phyloP scores from a whole-genome alignment of 306 rosid genomes.

The Inga leiocalycina region DNA sequence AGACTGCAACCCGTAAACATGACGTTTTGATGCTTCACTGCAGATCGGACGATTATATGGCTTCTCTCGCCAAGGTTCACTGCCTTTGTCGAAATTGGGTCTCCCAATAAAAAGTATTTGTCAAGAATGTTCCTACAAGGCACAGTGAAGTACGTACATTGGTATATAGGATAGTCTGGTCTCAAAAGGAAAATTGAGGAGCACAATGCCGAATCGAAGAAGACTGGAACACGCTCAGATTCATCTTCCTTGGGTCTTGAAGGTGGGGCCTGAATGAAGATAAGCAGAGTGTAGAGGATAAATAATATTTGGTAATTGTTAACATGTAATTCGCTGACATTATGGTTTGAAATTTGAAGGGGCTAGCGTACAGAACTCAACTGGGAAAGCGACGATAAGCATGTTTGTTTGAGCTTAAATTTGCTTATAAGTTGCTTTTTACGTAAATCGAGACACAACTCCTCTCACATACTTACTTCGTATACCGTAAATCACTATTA shows the following conservation, averaged over 20 bases:
- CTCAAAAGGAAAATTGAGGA: neutral
- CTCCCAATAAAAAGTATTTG: conserved; percentile 30
- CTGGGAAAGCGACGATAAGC: neutral
- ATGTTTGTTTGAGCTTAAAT: no score
- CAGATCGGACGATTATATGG: conserved; percentile 96
- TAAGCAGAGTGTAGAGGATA: neutral
- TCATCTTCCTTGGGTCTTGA: neutral
- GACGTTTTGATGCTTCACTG: conserved; percentile 30
- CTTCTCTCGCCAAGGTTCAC: conserved; percentile 86
- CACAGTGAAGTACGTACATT: conserved; percentile 10
- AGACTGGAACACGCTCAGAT: neutral
- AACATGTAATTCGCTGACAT: neutral
- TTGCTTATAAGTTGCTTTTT: no score
- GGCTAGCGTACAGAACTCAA: neutral
- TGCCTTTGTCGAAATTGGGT: conserved; percentile 78
- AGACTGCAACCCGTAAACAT: conserved; percentile 25
- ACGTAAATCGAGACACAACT: no score
- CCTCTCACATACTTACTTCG: no score
- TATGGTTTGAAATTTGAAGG: neutral
- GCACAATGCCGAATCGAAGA: neutral
- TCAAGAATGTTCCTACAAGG: neutral
- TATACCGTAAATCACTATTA: no score
- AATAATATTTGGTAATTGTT: neutral
- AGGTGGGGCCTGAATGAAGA: conserved; percentile 15
- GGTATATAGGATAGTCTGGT: conserved; percentile 4